Conservation (phyloP, 2,329 filamentous ascomycete genomes). For the Pseudogymnoascus sp. region DNA sequence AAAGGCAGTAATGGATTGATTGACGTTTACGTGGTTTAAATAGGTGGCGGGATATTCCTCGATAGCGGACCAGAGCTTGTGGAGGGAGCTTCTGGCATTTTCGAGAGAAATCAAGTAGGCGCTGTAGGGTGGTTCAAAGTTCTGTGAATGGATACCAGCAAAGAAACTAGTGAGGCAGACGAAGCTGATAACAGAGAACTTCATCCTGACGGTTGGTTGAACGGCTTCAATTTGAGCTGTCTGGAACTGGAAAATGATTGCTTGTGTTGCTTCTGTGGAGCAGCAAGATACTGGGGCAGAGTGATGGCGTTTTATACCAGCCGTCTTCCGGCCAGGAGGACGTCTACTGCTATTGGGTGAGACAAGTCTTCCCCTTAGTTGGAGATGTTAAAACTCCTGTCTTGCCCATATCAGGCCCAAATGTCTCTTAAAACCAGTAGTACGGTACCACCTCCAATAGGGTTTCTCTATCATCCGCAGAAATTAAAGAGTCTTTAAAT, state of each 20-base stretch:
- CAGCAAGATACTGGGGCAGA: background rate
- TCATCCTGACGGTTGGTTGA: background rate
- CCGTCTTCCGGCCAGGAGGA: background rate
- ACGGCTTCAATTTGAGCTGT: background rate
- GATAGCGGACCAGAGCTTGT: background rate
- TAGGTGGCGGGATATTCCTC: background rate
- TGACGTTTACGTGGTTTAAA: no score
- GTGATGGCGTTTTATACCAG: background rate
- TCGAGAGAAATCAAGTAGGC: background rate
- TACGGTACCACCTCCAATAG: no score
- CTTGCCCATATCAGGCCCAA: no score
- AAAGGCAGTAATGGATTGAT: no score
- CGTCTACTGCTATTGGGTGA: background rate
- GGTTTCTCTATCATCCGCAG: no score
- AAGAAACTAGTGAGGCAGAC: background rate
- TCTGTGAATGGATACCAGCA: background rate
- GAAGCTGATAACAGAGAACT: background rate
- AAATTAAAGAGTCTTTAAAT: no score
- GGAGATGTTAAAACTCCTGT: no score
- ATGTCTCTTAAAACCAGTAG: no score
- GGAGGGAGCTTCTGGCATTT: background rate
- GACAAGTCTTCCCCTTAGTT: background rate
- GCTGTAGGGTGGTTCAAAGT: background rate
- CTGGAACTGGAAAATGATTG: background rate
- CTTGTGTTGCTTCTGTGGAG: background rate